Conservation (phyloP, 805 yeast species). For the Teunomyces atbi region DNA sequence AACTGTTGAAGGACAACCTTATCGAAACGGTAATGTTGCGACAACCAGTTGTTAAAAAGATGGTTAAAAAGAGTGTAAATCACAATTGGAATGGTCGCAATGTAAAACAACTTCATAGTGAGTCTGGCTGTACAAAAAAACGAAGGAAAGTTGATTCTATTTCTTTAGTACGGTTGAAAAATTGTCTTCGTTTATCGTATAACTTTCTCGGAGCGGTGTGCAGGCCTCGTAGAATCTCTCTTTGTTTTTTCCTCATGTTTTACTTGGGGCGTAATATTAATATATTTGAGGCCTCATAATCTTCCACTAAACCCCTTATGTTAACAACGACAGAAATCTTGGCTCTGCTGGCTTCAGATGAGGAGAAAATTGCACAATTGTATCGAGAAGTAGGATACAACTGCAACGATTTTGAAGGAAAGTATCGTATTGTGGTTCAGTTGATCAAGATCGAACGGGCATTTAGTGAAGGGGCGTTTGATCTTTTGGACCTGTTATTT, state of each 20-base stretch:
- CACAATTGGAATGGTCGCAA: slow-evolving; percentile 21
- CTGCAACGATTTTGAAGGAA: background rate
- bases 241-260: background rate
- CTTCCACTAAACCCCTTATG: background rate
- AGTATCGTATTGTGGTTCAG: slow-evolving; percentile 1
- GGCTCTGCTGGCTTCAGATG: background rate
- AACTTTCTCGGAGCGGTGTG: background rate
- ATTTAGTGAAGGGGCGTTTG: background rate
- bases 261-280: too few species aligned
- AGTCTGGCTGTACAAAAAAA: background rate
- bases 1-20: slow-evolving; percentile 56
- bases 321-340: background rate
- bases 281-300: too few species aligned
- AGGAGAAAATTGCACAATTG: background rate
- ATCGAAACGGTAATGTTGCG: slow-evolving; percentile 70
- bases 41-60: slow-evolving; percentile 64
- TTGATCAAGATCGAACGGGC: slow-evolving; percentile 1
- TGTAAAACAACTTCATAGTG: slow-evolving; percentile 26
- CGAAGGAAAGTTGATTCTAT: background rate
- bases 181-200: slow-evolving; percentile 3
- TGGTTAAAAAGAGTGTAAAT: slow-evolving; percentile 35
- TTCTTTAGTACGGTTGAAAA: background rate
- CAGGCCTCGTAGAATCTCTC: background rate
- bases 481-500: background rate
- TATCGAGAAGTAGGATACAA: background rate